phyloP scores from a whole-genome alignment of 495 filamentous ascomycete genomes.

The Monascus purpureus region DNA sequence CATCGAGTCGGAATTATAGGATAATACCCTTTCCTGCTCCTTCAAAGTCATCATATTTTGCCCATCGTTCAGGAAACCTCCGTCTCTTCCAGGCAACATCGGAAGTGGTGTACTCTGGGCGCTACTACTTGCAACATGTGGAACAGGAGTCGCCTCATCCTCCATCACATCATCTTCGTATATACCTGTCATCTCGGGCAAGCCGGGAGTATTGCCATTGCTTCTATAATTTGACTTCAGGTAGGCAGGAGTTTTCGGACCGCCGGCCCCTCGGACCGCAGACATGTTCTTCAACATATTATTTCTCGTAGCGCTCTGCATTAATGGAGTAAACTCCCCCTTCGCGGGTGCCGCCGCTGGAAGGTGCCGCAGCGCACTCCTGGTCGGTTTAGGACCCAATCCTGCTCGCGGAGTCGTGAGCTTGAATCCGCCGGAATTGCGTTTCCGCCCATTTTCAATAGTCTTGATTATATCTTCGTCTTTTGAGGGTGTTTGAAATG shows the following conservation, averaged over 20 bases:
- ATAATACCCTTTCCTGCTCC: constrained; percentile 76
- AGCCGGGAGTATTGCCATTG: constrained; percentile 49
- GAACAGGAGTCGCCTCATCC: constrained; percentile 48
- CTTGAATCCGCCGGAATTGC: constrained; percentile 33
- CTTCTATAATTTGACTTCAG: constrained; percentile 45
- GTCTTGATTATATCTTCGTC: constrained; percentile 57
- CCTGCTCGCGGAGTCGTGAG: constrained; percentile 57
- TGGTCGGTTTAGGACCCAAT: constrained; percentile 27
- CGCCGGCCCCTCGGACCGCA: constrained; percentile 37
- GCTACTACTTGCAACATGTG: constrained; percentile 64
- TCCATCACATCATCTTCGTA: constrained; percentile 50
- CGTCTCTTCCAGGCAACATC: constrained; percentile 42
- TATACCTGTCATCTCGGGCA: constrained; percentile 50
- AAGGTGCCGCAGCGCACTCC: constrained; percentile 48
- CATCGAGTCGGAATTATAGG: not conserved
- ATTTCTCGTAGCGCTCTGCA: constrained; percentile 80
- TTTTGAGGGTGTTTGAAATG: constrained; percentile 75
- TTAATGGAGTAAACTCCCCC: constrained; percentile 82
- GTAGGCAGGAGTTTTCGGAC: constrained; percentile 55
- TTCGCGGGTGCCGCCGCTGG: constrained; percentile 43
- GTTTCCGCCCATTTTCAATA: constrained; percentile 44
- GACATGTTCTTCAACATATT: constrained; percentile 47
- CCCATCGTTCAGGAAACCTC: constrained; percentile 57
- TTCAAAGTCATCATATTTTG: constrained; percentile 70
- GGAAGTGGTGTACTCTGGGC: constrained; percentile 66